Evolutionary conservation across 768 basidiomycete genomes (phyloP).

Genomic region (Boletales sp.): DNA sequence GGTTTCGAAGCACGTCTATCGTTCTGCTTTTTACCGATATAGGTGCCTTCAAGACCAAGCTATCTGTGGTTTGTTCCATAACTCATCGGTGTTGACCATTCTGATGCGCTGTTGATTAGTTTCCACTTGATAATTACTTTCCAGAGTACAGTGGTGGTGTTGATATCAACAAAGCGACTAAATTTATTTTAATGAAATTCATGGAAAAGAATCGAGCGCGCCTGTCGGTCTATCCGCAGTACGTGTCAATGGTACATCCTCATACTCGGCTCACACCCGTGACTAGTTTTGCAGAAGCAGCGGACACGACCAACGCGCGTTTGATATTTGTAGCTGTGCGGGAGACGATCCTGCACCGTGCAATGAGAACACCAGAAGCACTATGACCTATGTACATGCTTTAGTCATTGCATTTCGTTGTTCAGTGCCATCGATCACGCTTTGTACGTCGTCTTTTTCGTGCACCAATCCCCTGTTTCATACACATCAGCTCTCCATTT

Average conservation of each 20-base stretch:
- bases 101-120: conserved; percentile 31
- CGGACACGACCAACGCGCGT: conserved; percentile 79
- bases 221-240: conserved; percentile 93
- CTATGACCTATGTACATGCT: no score
- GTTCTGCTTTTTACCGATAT: conserved; percentile 73
- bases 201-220: conserved; percentile 86
- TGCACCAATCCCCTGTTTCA: no score
- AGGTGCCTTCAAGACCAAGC: conserved; percentile 72
- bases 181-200: conserved; percentile 92
- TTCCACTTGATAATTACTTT: conserved; percentile 76
- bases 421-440: no score
- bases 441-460: no score
- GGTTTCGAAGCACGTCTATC: conserved; percentile 68
- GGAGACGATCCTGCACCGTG: conserved; percentile 91
- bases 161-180: conserved; percentile 92
- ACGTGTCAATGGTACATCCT: conserved; percentile 24
- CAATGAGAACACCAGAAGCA: conserved; percentile 43
- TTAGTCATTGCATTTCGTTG: no score
- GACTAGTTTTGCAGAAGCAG: conserved; percentile 76
- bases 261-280: neutral
- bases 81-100: neutral
- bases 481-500: no score
- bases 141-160: conserved; percentile 86
- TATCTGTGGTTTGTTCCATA: conserved; percentile 42
- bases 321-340: conserved; percentile 86